A percentile compares a stretch with the other conserved stretches of the same genome.
Evolutionary conservation across 192 early-diverging fungal species (phyloP).

Genomic region (Gamsiella multidivaricata): DNA sequence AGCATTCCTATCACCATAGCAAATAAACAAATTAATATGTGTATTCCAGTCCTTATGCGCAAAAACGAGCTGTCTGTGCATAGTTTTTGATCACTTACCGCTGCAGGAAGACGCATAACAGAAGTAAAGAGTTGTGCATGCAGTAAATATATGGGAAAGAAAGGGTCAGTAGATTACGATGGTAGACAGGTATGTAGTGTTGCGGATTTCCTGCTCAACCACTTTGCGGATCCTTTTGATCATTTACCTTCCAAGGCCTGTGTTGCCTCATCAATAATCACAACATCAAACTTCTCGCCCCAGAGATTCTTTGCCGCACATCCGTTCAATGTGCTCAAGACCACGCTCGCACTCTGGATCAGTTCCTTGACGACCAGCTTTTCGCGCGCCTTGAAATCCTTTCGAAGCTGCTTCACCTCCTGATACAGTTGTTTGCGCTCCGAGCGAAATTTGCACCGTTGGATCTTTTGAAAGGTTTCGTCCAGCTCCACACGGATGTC

Average conservation of each 20-base stretch:
- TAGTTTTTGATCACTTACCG: too few species aligned
- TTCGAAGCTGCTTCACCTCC: constrained; percentile 74
- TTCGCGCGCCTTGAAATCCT: constrained; percentile 77
- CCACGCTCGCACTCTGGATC: constrained; percentile 70
- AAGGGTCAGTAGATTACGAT: too few species aligned
- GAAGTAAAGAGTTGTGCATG: too few species aligned
- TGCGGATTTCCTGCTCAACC: too few species aligned
- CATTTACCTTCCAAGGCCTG: constrained; percentile 78
- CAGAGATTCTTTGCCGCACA: constrained; percentile 61
- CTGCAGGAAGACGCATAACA: too few species aligned
- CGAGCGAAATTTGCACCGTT: constrained; percentile 69
- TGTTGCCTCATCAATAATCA: constrained; percentile 91
- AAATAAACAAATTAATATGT: background rate
- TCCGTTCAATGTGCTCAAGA: constrained; percentile 86
- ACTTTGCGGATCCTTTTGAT: too few species aligned
- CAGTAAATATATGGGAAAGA: too few species aligned
- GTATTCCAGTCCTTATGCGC: background rate
- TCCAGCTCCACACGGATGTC: constrained; percentile 87
- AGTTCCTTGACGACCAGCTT: constrained; percentile 69
- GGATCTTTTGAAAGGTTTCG: constrained; percentile 64
- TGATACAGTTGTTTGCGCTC: constrained; percentile 74
- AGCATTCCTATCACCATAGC: constrained; percentile 74
- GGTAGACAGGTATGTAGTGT: too few species aligned
- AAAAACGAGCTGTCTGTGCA: background rate
- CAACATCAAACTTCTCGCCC: constrained; percentile 79